Conservation (phyloP, 306 rosid genomes). For the Casuarina glauca region DNA sequence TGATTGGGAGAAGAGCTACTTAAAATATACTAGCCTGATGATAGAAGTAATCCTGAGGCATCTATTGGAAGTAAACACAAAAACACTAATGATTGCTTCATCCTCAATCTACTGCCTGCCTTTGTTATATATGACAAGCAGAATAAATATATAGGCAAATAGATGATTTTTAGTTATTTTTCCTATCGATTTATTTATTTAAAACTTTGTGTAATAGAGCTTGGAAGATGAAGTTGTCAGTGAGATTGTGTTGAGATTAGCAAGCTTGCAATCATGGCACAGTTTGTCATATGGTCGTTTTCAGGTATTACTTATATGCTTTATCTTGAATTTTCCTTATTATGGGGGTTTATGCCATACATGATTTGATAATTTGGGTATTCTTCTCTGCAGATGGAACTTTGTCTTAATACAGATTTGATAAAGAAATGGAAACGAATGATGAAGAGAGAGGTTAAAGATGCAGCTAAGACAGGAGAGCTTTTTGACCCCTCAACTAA, state of each 20-base stretch:
- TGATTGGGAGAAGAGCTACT: not conserved
- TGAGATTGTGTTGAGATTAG: slow-evolving; percentile 72
- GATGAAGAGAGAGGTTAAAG: slow-evolving; percentile 67
- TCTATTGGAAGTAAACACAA: not conserved
- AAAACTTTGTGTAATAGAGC: slow-evolving; percentile 56
- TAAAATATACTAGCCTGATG: not conserved
- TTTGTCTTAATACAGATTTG: slow-evolving; percentile 77
- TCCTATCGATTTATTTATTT: not conserved
- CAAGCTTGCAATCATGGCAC: slow-evolving; percentile 89
- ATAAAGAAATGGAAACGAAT: slow-evolving; percentile 96
- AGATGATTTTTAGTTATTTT: not conserved
- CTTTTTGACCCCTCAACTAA: slow-evolving; percentile 57
- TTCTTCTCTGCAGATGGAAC: slow-evolving; percentile 71
- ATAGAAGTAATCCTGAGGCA: not conserved
- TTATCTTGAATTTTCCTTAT: slow-evolving; percentile 19
- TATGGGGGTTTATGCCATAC: slow-evolving; percentile 19
- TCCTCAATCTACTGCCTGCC: not conserved
- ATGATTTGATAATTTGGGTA: slow-evolving; percentile 13
- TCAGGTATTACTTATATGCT: slow-evolving; percentile 58
- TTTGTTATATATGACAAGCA: not conserved
- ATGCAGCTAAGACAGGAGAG: slow-evolving; percentile 62
- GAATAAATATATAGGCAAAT: not conserved
- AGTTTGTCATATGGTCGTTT: slow-evolving; percentile 92
- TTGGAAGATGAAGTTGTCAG: slow-evolving; percentile 98
- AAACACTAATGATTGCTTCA: not conserved